Base-by-base conservation (phyloP, 345 rosid species). In the Ricinus communis region DNA sequence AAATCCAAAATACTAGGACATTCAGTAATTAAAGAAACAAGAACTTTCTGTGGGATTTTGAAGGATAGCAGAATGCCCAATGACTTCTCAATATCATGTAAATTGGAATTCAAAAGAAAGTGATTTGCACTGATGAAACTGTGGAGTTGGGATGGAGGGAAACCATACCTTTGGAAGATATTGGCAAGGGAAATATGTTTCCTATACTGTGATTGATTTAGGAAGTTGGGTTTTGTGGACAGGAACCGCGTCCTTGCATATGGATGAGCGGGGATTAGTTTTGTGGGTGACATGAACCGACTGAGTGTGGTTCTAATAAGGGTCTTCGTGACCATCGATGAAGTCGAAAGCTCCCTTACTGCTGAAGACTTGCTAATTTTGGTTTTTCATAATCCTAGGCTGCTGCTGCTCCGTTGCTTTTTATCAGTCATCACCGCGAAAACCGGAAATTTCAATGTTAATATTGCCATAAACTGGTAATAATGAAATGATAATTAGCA, bases 91-190 rank as follows among this genome's bases (percentile, higher is more conserved):
- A 86, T 69, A 24, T 91, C 85, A 0, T 33, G 11, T 41, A 83
- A 63, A 70, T 82, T 83, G 41, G 85, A 79, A 79, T 78, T 80
- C 66, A 88, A 50, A 0, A 85, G 77, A 55, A 72, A 74, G 14
- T 11, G 81, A 78, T 85, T 84, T 66, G 54, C 81, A 3, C 73
- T 58, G 53, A 93, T 82, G 62, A 91, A 85, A 19, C 63, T 51
- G 6, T 83, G 84, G 65, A 86, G 84, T 52, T 71, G 81, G 46
- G 90, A 83, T 36, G 85, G 80, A 76, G 96, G 70, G 70, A 93
- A 85, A 5, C 96, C 93, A 66, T 84, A 82, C 82, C 90, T 85
- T 70, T 78, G 87, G 60, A 91, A 85, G 54, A 93, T 84, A 85
- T 76, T 85, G 25, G 91, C 85, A 16, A 91, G 80, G 9, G 84